Conservation (phyloP, 768 basidiomycete genomes). For the Ramaria rubella region DNA sequence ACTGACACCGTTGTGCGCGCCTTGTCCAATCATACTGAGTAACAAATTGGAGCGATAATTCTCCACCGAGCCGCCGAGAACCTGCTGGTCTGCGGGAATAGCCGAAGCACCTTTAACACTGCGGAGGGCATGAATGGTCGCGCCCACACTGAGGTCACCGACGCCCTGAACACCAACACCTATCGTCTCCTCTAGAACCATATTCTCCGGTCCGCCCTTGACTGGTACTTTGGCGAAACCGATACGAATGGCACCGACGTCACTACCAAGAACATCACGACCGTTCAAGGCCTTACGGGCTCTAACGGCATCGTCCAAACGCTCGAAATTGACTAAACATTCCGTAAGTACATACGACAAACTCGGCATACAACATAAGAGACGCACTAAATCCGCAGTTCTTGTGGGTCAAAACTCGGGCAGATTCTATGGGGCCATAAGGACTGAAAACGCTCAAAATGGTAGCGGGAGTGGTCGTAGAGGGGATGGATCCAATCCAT, state of each 20-base stretch:
- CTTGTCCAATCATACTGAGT: slow-evolving; percentile 80
- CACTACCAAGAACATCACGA: slow-evolving; percentile 90
- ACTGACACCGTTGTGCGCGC: slow-evolving; percentile 51
- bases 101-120: slow-evolving; percentile 89
- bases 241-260: slow-evolving; percentile 94
- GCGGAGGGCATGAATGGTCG: slow-evolving; percentile 80
- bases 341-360: slow-evolving; percentile 8
- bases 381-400: slow-evolving; percentile 86
- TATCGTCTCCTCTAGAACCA: slow-evolving; percentile 54
- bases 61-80: slow-evolving; percentile 85
- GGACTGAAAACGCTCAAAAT: slow-evolving; percentile 95
- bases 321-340: slow-evolving; percentile 85
- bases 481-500: slow-evolving; percentile 97
- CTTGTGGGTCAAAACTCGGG: slow-evolving; percentile 93
- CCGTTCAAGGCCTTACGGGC: slow-evolving; percentile 95
- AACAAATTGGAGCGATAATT: slow-evolving; percentile 92
- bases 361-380: slow-evolving; percentile 3
- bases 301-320: slow-evolving; percentile 91
- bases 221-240: slow-evolving; percentile 96
- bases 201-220: slow-evolving; percentile 70
- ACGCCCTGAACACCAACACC: slow-evolving; percentile 71
- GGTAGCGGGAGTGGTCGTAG: slow-evolving; percentile 89
- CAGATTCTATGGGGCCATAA: slow-evolving; percentile 96
- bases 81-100: slow-evolving; percentile 88
- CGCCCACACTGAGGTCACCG: slow-evolving; percentile 79